Evolutionary conservation across 2,329 filamentous ascomycete genomes (phyloP).

Genomic region (Aureobasidium pullulans): DNA sequence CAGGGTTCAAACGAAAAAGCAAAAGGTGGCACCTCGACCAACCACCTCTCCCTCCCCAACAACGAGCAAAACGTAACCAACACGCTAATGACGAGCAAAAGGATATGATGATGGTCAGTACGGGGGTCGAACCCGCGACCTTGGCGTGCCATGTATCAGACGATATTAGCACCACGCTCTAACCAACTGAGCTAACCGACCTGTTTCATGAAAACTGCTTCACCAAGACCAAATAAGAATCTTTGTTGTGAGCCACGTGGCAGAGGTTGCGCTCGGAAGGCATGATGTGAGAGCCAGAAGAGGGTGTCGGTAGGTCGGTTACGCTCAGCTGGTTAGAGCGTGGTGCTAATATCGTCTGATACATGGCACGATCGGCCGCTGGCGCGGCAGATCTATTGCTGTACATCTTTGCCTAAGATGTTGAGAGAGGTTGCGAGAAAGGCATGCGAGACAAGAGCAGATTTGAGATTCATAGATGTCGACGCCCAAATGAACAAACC

Average conservation of each 20-base stretch:
- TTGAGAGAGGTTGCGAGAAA: no score
- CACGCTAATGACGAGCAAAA: not conserved
- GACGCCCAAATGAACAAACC: no score
- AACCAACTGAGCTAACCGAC: conserved; percentile 20
- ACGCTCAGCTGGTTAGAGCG: conserved; percentile 20
- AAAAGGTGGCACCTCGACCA: no score
- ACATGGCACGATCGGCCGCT: conserved; percentile 13
- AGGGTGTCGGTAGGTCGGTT: not conserved
- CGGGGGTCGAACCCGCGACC: conserved; percentile 19
- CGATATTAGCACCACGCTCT: conserved; percentile 21
- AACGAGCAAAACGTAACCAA: no score
- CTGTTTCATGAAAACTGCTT: not conserved
- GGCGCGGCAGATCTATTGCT: not conserved
- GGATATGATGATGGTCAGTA: not conserved
- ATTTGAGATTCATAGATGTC: no score
- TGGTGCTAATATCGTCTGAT: conserved; percentile 18
- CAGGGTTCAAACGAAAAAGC: no score
- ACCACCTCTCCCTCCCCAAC: not conserved
- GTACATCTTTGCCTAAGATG: no score
- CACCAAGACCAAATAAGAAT: not conserved
- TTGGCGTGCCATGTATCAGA: conserved; percentile 16
- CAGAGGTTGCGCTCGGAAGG: no score
- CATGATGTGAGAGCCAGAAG: not conserved
- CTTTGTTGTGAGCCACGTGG: no score
- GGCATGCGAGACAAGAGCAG: no score